These are phyloP conservation scores for Polysphondylium violaceum DNA, from an alignment of 78 protist species.

Conservation along the genomic window DNA sequence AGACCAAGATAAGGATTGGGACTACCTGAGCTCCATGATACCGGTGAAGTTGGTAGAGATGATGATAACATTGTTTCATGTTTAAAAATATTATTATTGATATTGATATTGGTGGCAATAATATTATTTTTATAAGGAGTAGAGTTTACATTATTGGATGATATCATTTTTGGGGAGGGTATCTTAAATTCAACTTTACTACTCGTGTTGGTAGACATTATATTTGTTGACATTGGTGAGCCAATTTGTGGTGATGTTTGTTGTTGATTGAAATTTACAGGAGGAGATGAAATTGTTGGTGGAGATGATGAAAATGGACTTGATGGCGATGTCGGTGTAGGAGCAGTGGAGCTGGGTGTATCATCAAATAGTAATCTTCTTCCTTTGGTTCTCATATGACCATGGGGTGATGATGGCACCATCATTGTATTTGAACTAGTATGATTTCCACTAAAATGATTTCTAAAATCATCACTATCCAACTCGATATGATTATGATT, in stretches of 20 bases:
- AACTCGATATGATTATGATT: not conserved
- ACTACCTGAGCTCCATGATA: constrained; percentile 17
- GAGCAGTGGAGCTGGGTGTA: not conserved
- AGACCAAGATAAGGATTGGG: no score
- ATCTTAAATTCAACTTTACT: not conserved
- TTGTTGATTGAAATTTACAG: no score
- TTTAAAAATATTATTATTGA: constrained; percentile 14
- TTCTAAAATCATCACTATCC: not conserved
- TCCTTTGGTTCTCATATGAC: constrained; percentile 49
- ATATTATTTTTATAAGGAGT: not conserved
- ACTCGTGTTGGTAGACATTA: not conserved
- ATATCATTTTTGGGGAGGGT: not conserved
- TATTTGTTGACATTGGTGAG: not conserved
- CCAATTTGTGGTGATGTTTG: not conserved
- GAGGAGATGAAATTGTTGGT: not conserved
- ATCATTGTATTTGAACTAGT: not conserved
- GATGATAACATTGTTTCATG: constrained; percentile 35
- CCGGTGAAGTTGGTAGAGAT: constrained; percentile 66
- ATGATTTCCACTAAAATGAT: not conserved
- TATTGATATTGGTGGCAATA: not conserved
- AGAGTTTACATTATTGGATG: not conserved
- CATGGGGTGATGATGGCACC: constrained; percentile 5
- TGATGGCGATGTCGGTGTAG: constrained; percentile 15
- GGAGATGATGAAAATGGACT: constrained; percentile 17
- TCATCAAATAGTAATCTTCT: constrained; percentile 45